Conservation (phyloP, 73 alveolate species). For the Stentor roeselii region DNA sequence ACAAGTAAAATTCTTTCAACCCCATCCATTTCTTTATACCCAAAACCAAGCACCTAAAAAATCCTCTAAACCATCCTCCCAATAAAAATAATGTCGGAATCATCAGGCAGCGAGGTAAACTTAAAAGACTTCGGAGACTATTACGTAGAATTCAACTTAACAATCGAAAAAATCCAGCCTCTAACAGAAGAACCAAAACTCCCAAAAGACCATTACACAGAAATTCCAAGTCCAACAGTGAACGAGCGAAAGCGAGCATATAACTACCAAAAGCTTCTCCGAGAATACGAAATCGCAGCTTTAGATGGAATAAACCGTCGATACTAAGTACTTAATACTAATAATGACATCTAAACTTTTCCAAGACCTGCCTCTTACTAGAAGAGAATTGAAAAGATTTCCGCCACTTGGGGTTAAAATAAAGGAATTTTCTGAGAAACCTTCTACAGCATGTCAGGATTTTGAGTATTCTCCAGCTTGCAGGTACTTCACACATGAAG, state of each 20-base stretch:
- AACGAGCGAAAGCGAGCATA: constrained; percentile 5
- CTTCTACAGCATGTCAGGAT: neutral
- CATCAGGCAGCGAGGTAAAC: constrained; percentile 25
- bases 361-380: too few relatives aligned
- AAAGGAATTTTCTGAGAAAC: too few relatives aligned
- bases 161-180: neutral
- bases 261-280: neutral
- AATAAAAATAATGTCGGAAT: constrained; percentile 15
- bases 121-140: neutral
- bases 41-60: too few relatives aligned
- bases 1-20: too few relatives aligned
- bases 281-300: constrained; percentile 21
- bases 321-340: too few relatives aligned
- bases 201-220: neutral
- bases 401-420: too few relatives aligned
- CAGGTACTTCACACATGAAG: neutral
- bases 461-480: neutral
- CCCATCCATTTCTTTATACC: too few relatives aligned
- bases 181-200: neutral
- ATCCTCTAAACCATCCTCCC: too few relatives aligned
- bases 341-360: too few relatives aligned
- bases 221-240: constrained; percentile 10
- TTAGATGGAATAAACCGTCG: neutral
- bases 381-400: too few relatives aligned
- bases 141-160: neutral